These are phyloP conservation scores for Phaffomyces opuntiae DNA, from an alignment of 805 yeast genomes.

Conservation along the genomic window DNA sequence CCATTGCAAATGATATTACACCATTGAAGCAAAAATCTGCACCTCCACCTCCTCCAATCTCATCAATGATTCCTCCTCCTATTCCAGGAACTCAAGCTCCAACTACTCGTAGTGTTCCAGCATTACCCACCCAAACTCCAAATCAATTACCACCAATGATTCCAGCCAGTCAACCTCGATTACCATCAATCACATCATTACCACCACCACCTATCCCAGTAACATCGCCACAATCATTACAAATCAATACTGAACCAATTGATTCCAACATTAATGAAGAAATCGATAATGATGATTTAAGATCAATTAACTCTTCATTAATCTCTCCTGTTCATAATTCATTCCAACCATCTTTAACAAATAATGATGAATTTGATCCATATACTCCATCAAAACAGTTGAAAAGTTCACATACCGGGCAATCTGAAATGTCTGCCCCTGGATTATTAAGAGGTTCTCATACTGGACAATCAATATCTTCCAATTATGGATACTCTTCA, in stretches of 20 bases:
- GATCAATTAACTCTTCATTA: constrained; percentile 1
- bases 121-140: neutral
- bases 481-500: constrained; percentile 2
- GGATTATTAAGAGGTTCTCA: constrained; percentile 4
- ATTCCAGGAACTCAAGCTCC: constrained; percentile 13
- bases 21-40: neutral
- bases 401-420: constrained; percentile 6
- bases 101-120: constrained; percentile 7
- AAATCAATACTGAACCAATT: neutral
- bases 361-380: constrained; percentile 1
- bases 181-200: constrained; percentile 1
- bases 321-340: neutral
- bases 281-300: neutral
- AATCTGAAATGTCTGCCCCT: neutral
- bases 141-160: constrained; percentile 4
- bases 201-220: constrained; percentile 7
- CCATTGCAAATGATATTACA: too few relatives aligned
- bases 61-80: constrained; percentile 13
- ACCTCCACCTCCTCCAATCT: neutral
- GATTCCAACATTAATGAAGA: neutral
- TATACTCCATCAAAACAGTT: constrained; percentile 4
- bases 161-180: constrained; percentile 9
- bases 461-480: constrained; percentile 3
- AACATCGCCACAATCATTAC: constrained; percentile 2
- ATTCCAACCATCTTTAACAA: neutral